Percentiles rank a stretch among this genome's conserved stretches.
Conservation (phyloP, 163 green algal species). For the Chloromonas sp. region DNA sequence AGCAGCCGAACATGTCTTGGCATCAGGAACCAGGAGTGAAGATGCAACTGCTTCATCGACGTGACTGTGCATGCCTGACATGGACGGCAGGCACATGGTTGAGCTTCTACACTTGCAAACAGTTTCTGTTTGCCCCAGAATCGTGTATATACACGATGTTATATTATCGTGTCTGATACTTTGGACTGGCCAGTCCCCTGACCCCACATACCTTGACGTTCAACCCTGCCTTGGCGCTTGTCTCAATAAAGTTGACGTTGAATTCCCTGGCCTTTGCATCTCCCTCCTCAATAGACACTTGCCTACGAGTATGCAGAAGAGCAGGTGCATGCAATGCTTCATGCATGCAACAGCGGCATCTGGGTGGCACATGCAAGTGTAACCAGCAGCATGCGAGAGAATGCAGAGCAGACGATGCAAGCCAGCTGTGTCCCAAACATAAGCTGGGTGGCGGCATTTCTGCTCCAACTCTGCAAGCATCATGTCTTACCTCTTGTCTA, state of each 20-base stretch:
- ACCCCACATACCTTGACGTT: conserved; percentile 89
- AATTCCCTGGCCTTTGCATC: conserved; percentile 92
- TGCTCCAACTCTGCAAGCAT: not conserved
- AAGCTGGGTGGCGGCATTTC: not conserved
- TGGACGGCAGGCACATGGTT: not conserved
- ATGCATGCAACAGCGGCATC: not conserved
- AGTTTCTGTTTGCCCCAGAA: not conserved
- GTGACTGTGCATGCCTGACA: not conserved
- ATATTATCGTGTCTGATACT: not conserved
- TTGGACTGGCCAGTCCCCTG: not conserved
- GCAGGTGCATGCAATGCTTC: not conserved
- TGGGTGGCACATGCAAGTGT: not conserved
- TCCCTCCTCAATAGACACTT: conserved; percentile 97
- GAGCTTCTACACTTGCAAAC: not conserved
- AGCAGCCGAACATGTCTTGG: too few relatives aligned
- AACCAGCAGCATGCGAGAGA: not conserved
- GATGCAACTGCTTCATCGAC: too few relatives aligned
- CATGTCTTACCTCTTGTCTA: conserved; percentile 79
- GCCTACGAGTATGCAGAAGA: conserved; percentile 41
- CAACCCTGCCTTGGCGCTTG: conserved; percentile 93
- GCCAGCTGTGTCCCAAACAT: not conserved
- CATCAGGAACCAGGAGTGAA: too few relatives aligned
- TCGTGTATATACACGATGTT: not conserved
- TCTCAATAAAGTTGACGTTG: conserved; percentile 98
- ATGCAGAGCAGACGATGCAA: not conserved